These are phyloP conservation scores for Lepiota venenata DNA, from an alignment of 768 basidiomycete genomes.

Conservation along the genomic window DNA sequence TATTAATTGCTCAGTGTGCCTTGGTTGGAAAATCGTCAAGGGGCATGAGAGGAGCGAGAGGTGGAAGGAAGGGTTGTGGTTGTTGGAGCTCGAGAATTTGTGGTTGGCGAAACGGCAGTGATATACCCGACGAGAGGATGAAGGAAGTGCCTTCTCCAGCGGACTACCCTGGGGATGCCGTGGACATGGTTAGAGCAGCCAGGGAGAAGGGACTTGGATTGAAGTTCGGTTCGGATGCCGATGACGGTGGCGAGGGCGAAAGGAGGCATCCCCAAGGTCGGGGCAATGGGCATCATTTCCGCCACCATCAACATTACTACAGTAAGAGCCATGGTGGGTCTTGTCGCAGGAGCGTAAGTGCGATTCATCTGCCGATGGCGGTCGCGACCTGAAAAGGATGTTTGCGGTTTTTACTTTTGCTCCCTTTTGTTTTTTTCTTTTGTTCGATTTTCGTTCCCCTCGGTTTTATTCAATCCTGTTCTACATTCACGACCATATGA, in stretches of 20 bases:
- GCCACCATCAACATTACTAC: constrained; percentile 5
- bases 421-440: neutral
- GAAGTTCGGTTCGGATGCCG: constrained; percentile 13
- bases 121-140: neutral
- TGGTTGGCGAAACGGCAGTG: constrained; percentile 8
- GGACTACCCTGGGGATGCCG: constrained; percentile 14
- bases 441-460: neutral
- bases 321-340: neutral
- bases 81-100: constrained; percentile 58
- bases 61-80: constrained; percentile 60
- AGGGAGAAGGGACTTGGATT: constrained; percentile 36
- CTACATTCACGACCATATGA: neutral
- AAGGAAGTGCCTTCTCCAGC: constrained; percentile 6
- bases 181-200: constrained; percentile 21
- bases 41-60: constrained; percentile 53
- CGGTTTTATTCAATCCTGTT: neutral
- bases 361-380: constrained; percentile 7
- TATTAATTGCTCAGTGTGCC: constrained; percentile 42
- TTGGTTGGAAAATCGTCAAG: constrained; percentile 64
- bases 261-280: neutral
- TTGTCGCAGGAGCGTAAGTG: neutral
- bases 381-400: neutral
- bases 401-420: neutral
- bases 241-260: no score
- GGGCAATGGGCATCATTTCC: neutral